phyloP scores from a whole-genome alignment of 805 yeast genomes.

The Metschnikowia lochheadii region DNA sequence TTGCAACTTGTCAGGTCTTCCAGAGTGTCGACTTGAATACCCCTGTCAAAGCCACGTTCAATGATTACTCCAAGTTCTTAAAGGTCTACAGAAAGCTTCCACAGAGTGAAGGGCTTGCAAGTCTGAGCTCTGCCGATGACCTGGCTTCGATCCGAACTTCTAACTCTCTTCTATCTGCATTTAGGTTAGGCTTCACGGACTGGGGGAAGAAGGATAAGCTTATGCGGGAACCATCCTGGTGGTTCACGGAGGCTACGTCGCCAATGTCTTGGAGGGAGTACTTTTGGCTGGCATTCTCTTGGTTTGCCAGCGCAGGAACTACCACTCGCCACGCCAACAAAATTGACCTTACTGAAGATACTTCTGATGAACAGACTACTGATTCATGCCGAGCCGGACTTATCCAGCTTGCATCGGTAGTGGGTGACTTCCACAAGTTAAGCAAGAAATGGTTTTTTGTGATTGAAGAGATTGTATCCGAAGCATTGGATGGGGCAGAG shows the following conservation, averaged over 20 bases:
- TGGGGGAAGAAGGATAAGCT: slow-evolving; percentile 7
- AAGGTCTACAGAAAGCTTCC: slow-evolving; percentile 25
- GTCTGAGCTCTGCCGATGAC: slow-evolving; percentile 24
- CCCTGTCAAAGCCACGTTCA: slow-evolving; percentile 28
- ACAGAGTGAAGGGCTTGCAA: slow-evolving; percentile 5
- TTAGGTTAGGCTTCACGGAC: slow-evolving; percentile 10
- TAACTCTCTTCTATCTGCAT: slow-evolving; percentile 19
- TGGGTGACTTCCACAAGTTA: slow-evolving; percentile 38
- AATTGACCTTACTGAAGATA: slow-evolving; percentile 1
- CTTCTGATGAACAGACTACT: slow-evolving; percentile 5
- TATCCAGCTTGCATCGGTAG: slow-evolving; percentile 22
- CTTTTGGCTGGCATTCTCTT: slow-evolving; percentile 65
- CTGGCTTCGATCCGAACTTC: slow-evolving; percentile 28
- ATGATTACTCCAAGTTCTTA: slow-evolving; percentile 37
- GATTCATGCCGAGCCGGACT: slow-evolving; percentile 5
- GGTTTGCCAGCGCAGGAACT: slow-evolving; percentile 90
- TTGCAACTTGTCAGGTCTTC: slow-evolving; percentile 9
- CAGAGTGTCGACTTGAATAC: slow-evolving; percentile 9
- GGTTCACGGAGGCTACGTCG: slow-evolving; percentile 41
- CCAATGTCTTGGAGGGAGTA: slow-evolving; percentile 53
- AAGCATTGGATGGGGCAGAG: slow-evolving; percentile 21
- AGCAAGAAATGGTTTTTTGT: slow-evolving; percentile 36
- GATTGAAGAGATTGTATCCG: slow-evolving; percentile 33
- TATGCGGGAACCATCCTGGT: slow-evolving; percentile 38
- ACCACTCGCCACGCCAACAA: slow-evolving; percentile 18